Percentiles rank a stretch among this genome's conserved stretches.
phyloP scores from a whole-genome alignment of 805 yeast genomes.

The Hyphopichia homilentoma region DNA sequence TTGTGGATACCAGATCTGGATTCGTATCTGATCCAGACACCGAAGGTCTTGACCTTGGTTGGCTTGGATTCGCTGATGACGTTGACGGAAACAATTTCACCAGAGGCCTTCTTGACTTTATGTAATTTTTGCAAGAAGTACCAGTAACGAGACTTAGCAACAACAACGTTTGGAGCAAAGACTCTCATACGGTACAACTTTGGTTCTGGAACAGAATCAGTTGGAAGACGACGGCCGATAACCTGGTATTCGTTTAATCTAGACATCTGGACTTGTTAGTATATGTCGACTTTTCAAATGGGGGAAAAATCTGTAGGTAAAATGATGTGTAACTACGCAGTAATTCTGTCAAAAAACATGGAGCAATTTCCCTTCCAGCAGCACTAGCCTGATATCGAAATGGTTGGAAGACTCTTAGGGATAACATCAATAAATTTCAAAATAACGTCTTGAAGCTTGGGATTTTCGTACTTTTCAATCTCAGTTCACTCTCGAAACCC shows the following conservation, averaged over 20 bases:
- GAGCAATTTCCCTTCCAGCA: too few relatives aligned
- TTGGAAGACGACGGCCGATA: conserved; percentile 99
- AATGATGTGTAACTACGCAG: neutral
- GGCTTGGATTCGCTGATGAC: conserved; percentile 92
- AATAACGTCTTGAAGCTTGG: too few relatives aligned
- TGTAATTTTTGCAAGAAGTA: conserved; percentile 98
- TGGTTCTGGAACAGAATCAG: conserved; percentile 98
- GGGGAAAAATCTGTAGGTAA: neutral
- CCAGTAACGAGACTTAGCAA: conserved; percentile 99
- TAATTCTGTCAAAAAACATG: neutral
- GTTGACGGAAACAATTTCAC: conserved; percentile 96
- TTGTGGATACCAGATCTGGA: conserved; percentile 99
- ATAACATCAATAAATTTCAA: too few relatives aligned
- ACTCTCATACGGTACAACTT: conserved; percentile 99
- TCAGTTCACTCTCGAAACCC: too few relatives aligned
- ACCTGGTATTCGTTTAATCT: conserved; percentile 99
- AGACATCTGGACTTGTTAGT: conserved; percentile 55
- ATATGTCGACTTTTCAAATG: too few relatives aligned
- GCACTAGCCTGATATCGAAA: too few relatives aligned
- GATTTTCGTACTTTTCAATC: too few relatives aligned
- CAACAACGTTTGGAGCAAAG: conserved; percentile 98
- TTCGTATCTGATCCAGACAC: conserved; percentile 99
- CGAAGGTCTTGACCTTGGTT: conserved; percentile 99
- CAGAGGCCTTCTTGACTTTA: conserved; percentile 99
- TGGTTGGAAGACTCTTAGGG: too few relatives aligned